A percentile compares a stretch with the other conserved stretches of the same genome.
Conservation (phyloP, 2,329 filamentous ascomycete genomes). For the Periconia macrospinosa region DNA sequence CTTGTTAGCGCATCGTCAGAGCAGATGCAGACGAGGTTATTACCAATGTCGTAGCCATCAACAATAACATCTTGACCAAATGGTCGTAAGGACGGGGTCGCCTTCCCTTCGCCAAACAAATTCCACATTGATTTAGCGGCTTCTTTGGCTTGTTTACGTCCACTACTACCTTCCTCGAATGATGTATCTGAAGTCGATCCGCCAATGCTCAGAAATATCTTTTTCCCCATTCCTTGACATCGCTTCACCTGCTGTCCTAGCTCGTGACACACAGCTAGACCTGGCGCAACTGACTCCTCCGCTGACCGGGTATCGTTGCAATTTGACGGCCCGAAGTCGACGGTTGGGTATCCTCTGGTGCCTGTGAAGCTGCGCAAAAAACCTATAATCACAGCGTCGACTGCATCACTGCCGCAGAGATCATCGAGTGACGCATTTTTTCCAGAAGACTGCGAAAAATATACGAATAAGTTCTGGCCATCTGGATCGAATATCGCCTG, state of each 20-base stretch:
- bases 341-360: constrained; percentile 1
- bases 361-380: constrained; percentile 3
- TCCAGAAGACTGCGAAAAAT: constrained; percentile 4
- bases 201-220: constrained; percentile 3
- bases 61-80: not conserved
- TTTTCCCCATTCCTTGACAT: constrained; percentile 2
- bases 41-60: constrained; percentile 3
- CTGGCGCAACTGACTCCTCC: not conserved
- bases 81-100: not conserved
- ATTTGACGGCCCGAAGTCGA: constrained; percentile 2
- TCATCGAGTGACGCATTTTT: not conserved
- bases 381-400: constrained; percentile 2
- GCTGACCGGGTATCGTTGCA: not conserved
- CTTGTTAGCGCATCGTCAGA: not conserved
- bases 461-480: constrained; percentile 1
- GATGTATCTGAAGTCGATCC: constrained; percentile 1
- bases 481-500: not conserved
- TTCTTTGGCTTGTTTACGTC: not conserved
- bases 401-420: not conserved
- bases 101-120: constrained; percentile 1
- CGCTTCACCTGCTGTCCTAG: not conserved
- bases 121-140: constrained; percentile 2
- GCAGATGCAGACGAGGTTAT: not conserved
- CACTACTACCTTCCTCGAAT: not conserved
- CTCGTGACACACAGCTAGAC: not conserved